Conservation (phyloP, 352 stramenopile genomes). For the Globisporangium lucens region DNA sequence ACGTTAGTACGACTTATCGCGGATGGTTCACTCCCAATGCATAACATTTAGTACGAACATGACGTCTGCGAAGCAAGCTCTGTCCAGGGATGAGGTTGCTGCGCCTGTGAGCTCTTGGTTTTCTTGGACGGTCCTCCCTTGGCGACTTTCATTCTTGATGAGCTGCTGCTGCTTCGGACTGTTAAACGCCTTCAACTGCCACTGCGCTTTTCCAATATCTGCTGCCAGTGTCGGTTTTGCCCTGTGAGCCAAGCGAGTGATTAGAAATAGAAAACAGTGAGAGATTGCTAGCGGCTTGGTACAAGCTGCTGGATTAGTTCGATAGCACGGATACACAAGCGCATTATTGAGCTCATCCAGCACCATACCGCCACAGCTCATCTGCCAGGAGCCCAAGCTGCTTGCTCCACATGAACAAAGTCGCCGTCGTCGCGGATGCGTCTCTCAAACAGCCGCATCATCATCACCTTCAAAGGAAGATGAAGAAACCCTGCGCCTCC, state of each 20-base stretch:
- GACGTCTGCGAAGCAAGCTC: constrained; percentile 33
- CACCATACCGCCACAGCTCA: neutral
- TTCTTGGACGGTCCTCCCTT: constrained; percentile 17
- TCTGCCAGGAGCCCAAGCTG: no score
- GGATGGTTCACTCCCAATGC: neutral
- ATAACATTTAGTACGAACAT: constrained; percentile 22
- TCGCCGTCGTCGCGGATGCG: constrained; percentile 25
- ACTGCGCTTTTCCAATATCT: neutral
- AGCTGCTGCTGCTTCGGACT: neutral
- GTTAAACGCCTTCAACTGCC: neutral
- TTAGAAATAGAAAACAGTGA: neutral
- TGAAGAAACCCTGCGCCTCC: neutral
- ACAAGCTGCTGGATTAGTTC: no score
- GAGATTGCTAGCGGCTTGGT: no score
- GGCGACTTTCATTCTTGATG: neutral
- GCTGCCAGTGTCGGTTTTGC: neutral
- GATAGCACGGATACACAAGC: neutral
- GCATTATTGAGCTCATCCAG: neutral
- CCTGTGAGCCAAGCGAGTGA: neutral
- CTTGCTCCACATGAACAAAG: constrained; percentile 32
- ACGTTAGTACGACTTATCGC: neutral
- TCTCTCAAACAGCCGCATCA: neutral
- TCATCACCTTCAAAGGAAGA: neutral
- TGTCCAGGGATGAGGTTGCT: constrained; percentile 24
- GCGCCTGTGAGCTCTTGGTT: constrained; percentile 21